These are phyloP conservation scores for Mesembryanthemum crystallinum DNA, from an alignment of 148 eudicot species.

Conservation along the genomic window DNA sequence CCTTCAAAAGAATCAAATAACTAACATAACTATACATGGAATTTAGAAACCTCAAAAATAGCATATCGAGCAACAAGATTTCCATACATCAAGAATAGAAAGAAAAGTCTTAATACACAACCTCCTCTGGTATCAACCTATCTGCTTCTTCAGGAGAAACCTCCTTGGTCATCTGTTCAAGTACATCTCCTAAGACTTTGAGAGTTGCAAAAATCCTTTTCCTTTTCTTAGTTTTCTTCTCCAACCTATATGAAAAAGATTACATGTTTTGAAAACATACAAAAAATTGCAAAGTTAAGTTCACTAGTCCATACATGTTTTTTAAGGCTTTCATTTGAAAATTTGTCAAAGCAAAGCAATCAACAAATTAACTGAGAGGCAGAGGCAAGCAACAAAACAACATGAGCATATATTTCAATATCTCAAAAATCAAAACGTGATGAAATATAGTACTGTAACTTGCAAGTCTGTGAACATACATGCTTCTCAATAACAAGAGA, in stretches of 20 bases:
- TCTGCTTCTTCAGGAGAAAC: conserved; percentile 92
- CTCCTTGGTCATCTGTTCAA: conserved; percentile 82
- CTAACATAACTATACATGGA: not conserved
- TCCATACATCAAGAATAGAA: not conserved
- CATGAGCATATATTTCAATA: not conserved
- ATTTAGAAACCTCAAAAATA: not conserved
- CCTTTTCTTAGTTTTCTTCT: conserved; percentile 84
- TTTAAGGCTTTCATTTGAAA: not conserved
- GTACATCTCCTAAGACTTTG: conserved; percentile 78
- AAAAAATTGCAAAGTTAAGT: not conserved
- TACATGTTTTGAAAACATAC: not conserved
- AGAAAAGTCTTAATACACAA: conserved; percentile 23
- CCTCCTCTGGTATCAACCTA: conserved; percentile 85
- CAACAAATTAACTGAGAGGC: not conserved
- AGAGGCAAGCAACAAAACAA: not conserved
- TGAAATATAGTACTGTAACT: not conserved
- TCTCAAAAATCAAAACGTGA: not conserved
- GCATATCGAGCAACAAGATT: conserved; percentile 2
- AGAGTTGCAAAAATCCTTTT: conserved; percentile 88
- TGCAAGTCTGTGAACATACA: not conserved
- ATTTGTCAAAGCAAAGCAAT: not conserved
- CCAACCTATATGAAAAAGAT: conserved; percentile 47
- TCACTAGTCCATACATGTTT: not conserved
- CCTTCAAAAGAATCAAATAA: not conserved
- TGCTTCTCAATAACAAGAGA: not conserved